Base-by-base conservation (phyloP, 2,329 filamentous ascomycete genomes). In the Alternaria dauci region DNA sequence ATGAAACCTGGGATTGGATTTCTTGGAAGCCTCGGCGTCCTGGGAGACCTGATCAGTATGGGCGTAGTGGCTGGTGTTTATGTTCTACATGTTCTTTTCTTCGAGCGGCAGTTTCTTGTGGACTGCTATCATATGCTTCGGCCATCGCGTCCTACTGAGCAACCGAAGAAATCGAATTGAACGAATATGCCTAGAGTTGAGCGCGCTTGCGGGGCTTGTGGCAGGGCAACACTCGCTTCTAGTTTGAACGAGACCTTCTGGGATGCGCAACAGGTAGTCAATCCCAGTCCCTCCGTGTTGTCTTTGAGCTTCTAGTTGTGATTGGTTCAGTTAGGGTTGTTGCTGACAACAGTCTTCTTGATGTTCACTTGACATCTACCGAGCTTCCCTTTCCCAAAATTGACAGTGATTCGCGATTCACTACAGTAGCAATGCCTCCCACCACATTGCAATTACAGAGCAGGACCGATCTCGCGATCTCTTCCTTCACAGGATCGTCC, bases 31-130 rank as follows among this genome's bases (percentile, higher is more conserved):
- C 80, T 80, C 61, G 81, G 81, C 0, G 52, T 81, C 8, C 25
- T 82, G 8, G 81, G 79, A n/a, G 79, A 83, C 54, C 62, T 84
- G 36, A 68, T 76, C 1, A 71, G 74, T 12, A 74, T 79, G 28
- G 80, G 78, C 7, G 66, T 47, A 5, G 62, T 82, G 38, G 79
- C 73, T n/a, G 77, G 64, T 1, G 47, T 71, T 0, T 80, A 81
- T 59, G 77, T 68, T 3, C 41, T 73, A 6, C 68, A 75, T 26
- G 69, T 83, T 23, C 55, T 77, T 2, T 70, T 70, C 28, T 74
- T 71, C 30, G 77, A 79, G 61, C 68, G 71, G 14, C 58, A 60
- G 6, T 78, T 76, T 46, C 50, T 79, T 55, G 28, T 71, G 1
- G 70, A 77, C 25, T 78, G 77, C 50, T 78, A 77, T 61, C 65